phyloP scores from a whole-genome alignment of 306 rosid genomes.

The Prunus campanulata region DNA sequence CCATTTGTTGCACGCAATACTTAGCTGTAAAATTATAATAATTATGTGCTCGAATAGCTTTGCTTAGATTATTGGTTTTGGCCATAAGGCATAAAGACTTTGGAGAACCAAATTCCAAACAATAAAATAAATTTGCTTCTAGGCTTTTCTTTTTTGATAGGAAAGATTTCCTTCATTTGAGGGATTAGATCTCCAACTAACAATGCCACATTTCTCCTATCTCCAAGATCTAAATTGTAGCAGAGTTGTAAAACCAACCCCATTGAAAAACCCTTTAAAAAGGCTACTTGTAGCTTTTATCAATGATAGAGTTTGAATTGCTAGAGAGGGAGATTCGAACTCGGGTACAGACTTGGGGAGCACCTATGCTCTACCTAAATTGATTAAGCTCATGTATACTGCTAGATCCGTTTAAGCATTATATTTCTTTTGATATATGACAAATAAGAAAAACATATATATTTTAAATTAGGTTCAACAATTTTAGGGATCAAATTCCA shows the following conservation, averaged over 20 bases:
- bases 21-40: slow-evolving; percentile 30
- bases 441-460: not conserved
- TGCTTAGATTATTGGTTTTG: not conserved
- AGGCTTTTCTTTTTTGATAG: not conserved
- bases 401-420: not conserved
- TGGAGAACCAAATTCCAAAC: slow-evolving; percentile 12
- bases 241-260: not conserved
- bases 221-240: not conserved
- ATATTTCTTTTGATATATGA: not conserved
- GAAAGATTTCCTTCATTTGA: not conserved
- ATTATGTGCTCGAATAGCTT: slow-evolving; percentile 15
- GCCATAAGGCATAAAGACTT: not conserved
- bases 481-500: not conserved
- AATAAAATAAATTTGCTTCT: not conserved
- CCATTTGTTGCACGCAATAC: slow-evolving; percentile 25
- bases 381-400: too few relatives aligned
- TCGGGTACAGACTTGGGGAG: too few relatives aligned
- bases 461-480: not conserved
- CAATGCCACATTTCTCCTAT: not conserved
- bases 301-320: too few relatives aligned
- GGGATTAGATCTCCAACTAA: not conserved
- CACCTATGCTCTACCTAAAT: too few relatives aligned
- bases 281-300: not conserved
- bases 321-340: too few relatives aligned
- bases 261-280: not conserved